Conservation (phyloP, 2,329 filamentous ascomycete genomes). For the Cladosporium sp. region DNA sequence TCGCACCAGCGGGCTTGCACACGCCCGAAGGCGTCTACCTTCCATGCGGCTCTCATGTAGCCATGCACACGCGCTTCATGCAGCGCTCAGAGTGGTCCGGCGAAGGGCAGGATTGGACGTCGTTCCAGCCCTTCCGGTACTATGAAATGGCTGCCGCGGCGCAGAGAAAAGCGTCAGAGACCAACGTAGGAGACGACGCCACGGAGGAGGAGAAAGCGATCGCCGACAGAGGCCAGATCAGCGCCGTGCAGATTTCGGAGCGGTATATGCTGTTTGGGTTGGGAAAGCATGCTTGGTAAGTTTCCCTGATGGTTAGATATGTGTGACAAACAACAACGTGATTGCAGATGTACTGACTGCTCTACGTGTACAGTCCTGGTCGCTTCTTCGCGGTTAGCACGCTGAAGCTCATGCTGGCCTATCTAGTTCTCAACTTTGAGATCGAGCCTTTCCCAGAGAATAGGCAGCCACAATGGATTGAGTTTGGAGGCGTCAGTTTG, state of each 20-base stretch:
- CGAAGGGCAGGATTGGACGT: not conserved
- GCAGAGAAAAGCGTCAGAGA: not conserved
- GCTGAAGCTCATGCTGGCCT: constrained; percentile 23
- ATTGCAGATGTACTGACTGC: not conserved
- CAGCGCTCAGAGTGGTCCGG: constrained; percentile 12
- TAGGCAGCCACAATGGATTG: constrained; percentile 13
- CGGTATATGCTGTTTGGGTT: constrained; percentile 22
- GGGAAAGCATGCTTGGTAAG: constrained; percentile 22
- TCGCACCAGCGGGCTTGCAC: constrained; percentile 23
- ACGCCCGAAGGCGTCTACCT: constrained; percentile 24
- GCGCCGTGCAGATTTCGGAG: constrained; percentile 17
- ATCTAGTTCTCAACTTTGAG: constrained; percentile 22
- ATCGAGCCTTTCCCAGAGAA: constrained; percentile 19
- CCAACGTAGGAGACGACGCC: not conserved
- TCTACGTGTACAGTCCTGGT: constrained; percentile 18
- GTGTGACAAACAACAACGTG: not conserved
- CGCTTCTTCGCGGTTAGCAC: constrained; percentile 23
- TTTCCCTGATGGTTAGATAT: not conserved
- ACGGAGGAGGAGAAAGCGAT: constrained; percentile 1
- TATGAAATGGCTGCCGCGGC: constrained; percentile 3
- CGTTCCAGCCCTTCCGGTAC: constrained; percentile 12
- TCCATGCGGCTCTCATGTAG: constrained; percentile 22
- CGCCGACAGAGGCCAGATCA: constrained; percentile 5
- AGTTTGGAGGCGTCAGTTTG: constrained; percentile 16
- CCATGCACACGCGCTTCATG: constrained; percentile 12